Evolutionary conservation across 2,329 filamentous ascomycete species (phyloP), one percentile per base, ranked within the genome.

Genomic region (Aspergillus sp.): DNA sequence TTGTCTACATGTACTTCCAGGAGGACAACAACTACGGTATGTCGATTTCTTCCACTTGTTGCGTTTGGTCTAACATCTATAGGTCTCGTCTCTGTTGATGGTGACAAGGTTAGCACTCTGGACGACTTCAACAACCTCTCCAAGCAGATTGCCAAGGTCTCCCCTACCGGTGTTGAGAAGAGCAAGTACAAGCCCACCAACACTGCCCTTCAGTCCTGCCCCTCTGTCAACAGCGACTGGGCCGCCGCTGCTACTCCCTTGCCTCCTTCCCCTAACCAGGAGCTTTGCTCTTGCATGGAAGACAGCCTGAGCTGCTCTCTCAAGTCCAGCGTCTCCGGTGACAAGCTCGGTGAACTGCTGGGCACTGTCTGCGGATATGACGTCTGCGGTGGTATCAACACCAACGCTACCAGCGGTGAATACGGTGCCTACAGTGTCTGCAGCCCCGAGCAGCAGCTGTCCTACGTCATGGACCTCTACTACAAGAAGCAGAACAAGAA

Each of bases 1-100:
- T 97, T 53, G 89, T 96, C 63, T 97, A 96, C 79, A 94, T 95
- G 88, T 97, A 91, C 76, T 90, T 89, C 73, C 78, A 95, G 73
- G 90, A 95, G 68, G 73, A 68, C 39, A 96, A 96, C 73, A 75
- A 95, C 66, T 97, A 88, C 61, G 91, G 86, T 78, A 70, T 56
- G 74, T 59, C 7, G 4, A 32, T 30, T 39, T 31, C 30, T 13
- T 33, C 31, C 12, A 34, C 28, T 36, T 7, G 32, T 33, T 19
- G 19, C 40, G 36, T 29, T 8, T 35, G 7, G 7, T 32, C 46
- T 54, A 40, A 50, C 35, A 46, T 45, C 28, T 37, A 37, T 58
- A 60, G 53, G 53, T 42, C 44, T 65, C 12, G 56, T 64, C 77
- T 78, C 85, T 70, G 78, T 96, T 36, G 86, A 73, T 39, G 76